Conservation (phyloP, 352 stramenopile genomes). For the Phytophthora pseudosyringae region DNA sequence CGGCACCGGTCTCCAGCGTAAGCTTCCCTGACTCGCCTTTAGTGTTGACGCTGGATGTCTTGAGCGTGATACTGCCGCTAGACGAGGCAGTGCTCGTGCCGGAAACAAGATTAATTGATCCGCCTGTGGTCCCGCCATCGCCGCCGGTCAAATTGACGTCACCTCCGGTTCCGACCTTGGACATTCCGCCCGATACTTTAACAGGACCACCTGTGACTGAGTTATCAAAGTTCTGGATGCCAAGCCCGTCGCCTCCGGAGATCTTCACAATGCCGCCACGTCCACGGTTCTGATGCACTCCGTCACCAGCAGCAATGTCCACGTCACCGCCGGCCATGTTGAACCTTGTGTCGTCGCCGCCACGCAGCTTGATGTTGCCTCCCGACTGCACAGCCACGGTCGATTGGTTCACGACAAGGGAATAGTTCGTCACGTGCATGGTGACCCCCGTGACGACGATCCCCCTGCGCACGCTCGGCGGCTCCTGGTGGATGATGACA, state of each 20-base stretch:
- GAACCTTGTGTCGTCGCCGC: slow-evolving; percentile 71
- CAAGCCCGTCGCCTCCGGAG: slow-evolving; percentile 67
- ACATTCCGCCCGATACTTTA: slow-evolving; percentile 67
- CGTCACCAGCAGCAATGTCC: slow-evolving; percentile 67
- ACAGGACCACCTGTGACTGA: slow-evolving; percentile 80
- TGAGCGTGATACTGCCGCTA: slow-evolving; percentile 64
- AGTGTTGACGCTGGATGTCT: slow-evolving; percentile 17
- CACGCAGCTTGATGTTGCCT: slow-evolving; percentile 60
- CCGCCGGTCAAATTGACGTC: slow-evolving; percentile 57
- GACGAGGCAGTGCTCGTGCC: slow-evolving; percentile 44
- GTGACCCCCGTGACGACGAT: slow-evolving; percentile 50
- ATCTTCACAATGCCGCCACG: slow-evolving; percentile 80
- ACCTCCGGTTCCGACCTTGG: slow-evolving; percentile 66
- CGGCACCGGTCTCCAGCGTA: slow-evolving; percentile 37
- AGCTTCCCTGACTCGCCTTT: slow-evolving; percentile 41
- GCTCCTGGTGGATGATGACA: slow-evolving; percentile 58
- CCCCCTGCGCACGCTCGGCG: slow-evolving; percentile 44
- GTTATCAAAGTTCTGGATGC: slow-evolving; percentile 74
- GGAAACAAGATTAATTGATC: slow-evolving; percentile 54
- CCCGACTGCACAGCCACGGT: slow-evolving; percentile 47
- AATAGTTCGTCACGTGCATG: slow-evolving; percentile 43
- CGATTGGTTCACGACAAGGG: slow-evolving; percentile 49
- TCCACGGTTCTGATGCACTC: slow-evolving; percentile 79
- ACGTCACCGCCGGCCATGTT: slow-evolving; percentile 69
- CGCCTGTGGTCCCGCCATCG: slow-evolving; percentile 50